phyloP scores from a whole-genome alignment of 768 basidiomycete genomes.

The Russula compacta region DNA sequence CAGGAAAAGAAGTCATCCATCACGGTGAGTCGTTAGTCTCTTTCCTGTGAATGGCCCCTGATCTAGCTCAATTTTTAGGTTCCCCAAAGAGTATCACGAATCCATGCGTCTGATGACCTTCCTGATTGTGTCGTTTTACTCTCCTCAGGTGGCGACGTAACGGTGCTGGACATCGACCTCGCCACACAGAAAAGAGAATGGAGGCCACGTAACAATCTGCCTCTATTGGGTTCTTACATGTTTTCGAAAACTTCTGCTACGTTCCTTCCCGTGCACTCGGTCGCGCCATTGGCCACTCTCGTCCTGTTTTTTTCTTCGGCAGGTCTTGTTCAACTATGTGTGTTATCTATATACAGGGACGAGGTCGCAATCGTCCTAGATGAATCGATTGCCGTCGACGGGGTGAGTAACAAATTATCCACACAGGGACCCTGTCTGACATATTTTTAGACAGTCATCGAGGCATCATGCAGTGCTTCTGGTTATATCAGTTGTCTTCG shows the following conservation, averaged over 20 bases:
- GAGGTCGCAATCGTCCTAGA: conserved; percentile 1
- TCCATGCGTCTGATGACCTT: conserved; percentile 28
- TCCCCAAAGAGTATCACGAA: conserved; percentile 33
- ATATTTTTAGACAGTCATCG: conserved; percentile 21
- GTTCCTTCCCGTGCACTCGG: conserved; percentile 22
- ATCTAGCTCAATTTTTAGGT: conserved; percentile 28
- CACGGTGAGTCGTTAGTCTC: not conserved
- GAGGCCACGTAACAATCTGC: conserved; percentile 22
- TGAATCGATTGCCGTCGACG: not conserved
- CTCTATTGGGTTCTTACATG: conserved; percentile 27
- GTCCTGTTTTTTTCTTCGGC: conserved; percentile 17
- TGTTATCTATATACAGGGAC: conserved; percentile 14
- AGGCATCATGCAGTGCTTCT: conserved; percentile 26
- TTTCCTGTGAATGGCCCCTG: not conserved
- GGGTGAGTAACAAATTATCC: not conserved
- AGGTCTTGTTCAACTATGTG: conserved; percentile 16
- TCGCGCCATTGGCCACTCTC: conserved; percentile 9
- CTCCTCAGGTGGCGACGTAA: conserved; percentile 28
- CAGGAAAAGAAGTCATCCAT: conserved; percentile 43
- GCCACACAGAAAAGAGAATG: conserved; percentile 21
- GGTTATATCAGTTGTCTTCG: conserved; percentile 27
- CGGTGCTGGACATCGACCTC: conserved; percentile 26
- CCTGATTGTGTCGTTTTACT: conserved; percentile 27
- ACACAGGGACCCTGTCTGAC: not conserved
- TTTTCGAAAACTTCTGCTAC: conserved; percentile 25